These are phyloP conservation scores for Cercospora zeina DNA, from an alignment of 2,329 filamentous ascomycete species.

Conservation along the genomic window DNA sequence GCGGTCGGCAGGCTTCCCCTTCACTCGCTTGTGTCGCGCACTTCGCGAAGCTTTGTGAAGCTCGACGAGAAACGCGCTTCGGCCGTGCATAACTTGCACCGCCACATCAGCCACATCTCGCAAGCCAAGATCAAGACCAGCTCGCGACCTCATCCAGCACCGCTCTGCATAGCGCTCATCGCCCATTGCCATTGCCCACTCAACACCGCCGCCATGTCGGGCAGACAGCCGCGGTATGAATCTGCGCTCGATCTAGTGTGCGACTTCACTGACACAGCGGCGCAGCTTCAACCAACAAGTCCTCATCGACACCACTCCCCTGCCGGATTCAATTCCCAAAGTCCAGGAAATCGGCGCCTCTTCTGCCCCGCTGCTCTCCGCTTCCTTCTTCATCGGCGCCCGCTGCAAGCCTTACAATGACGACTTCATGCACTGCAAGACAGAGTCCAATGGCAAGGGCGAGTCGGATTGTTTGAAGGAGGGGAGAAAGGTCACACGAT, in stretches of 20 bases:
- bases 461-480: conserved; percentile 96
- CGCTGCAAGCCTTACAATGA: conserved; percentile 95
- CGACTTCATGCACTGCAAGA: conserved; percentile 99
- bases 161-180: background rate
- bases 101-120: conserved; percentile 1
- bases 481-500: conserved; percentile 92
- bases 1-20: background rate
- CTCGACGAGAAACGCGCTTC: conserved; percentile 7
- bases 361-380: conserved; percentile 87
- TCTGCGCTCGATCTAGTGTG: conserved; percentile 14
- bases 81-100: background rate
- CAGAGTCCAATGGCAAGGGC: conserved; percentile 82
- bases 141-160: conserved; percentile 6
- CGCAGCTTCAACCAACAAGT: conserved; percentile 88
- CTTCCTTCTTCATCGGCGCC: conserved; percentile 94
- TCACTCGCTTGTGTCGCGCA: conserved; percentile 8
- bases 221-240: conserved; percentile 60
- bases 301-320: conserved; percentile 93
- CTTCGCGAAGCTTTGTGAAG: conserved; percentile 8
- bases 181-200: conserved; percentile 17
- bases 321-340: conserved; percentile 86
- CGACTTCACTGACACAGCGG: conserved; percentile 14
- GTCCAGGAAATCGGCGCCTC: conserved; percentile 92
- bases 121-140: background rate
- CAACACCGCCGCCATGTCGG: conserved; percentile 55